Conservation (phyloP, 495 filamentous ascomycete genomes). For the Opeltia flavorubescens region DNA sequence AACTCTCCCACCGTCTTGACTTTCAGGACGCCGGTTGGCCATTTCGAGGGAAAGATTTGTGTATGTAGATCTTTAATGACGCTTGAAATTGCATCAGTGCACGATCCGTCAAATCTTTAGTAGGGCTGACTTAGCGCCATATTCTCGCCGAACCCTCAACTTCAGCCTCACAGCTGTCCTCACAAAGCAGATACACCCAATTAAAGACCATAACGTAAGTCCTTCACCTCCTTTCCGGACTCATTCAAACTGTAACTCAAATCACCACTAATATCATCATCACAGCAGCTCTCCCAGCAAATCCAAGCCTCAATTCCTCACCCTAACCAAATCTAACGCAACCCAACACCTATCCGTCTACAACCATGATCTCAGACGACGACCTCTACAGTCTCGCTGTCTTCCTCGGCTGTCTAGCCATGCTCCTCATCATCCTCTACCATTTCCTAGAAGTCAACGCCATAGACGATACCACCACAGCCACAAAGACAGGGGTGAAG, state of each 20-base stretch:
- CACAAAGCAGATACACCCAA: no score
- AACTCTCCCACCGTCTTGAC: background rate
- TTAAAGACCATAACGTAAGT: no score
- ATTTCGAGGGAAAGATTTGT: background rate
- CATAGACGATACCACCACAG: conserved; percentile 30
- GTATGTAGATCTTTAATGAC: no score
- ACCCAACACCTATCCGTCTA: background rate
- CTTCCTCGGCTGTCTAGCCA: conserved; percentile 79
- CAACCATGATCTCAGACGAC: conserved; percentile 67
- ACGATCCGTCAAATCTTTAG: no score
- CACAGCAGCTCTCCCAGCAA: no score
- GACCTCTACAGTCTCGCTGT: conserved; percentile 69
- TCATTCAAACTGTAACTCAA: no score
- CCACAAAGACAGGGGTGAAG: background rate
- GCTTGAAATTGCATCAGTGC: no score
- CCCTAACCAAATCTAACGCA: background rate
- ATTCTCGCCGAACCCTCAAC: no score
- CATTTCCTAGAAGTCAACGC: conserved; percentile 96
- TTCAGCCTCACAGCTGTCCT: no score
- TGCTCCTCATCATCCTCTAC: conserved; percentile 91
- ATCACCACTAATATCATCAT: no score
- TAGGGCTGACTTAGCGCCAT: no score
- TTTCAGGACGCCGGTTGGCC: background rate
- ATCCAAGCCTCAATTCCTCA: background rate
- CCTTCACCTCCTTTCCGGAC: no score